Evolutionary conservation across 495 filamentous ascomycete species (phyloP).

Genomic region (Hypomontagnella submonticulosa): DNA sequence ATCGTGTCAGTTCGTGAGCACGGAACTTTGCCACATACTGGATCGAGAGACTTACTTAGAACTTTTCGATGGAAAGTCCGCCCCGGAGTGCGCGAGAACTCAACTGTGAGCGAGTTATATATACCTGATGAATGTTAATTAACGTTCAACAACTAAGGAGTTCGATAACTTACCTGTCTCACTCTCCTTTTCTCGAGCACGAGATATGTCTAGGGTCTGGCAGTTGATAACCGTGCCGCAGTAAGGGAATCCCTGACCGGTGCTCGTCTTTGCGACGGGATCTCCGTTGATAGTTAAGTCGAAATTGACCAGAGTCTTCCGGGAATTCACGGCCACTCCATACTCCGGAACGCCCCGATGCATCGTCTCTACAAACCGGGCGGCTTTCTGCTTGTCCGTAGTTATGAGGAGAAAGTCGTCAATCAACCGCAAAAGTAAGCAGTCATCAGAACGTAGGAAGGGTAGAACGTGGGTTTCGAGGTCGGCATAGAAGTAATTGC

Average conservation of each 20-base stretch:
- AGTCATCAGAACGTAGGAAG: conserved; percentile 70
- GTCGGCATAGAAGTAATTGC: conserved; percentile 94
- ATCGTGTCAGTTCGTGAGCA: conserved; percentile 44
- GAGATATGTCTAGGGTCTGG: conserved; percentile 74
- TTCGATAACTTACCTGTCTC: conserved; percentile 41
- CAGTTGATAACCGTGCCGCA: conserved; percentile 84
- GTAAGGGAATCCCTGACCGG: conserved; percentile 76
- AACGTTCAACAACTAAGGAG: background rate
- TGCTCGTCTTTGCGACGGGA: conserved; percentile 63
- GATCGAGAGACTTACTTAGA: conserved; percentile 61
- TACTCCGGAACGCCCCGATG: conserved; percentile 79
- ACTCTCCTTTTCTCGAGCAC: conserved; percentile 42
- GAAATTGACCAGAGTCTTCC: conserved; percentile 91
- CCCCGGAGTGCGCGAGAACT: conserved; percentile 74
- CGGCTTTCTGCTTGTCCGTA: conserved; percentile 69
- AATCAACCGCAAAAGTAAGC: conserved; percentile 80
- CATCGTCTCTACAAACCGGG: conserved; percentile 80
- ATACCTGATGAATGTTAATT: conserved; percentile 47
- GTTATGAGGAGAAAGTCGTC: conserved; percentile 96
- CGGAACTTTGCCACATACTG: conserved; percentile 63
- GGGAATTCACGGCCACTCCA: conserved; percentile 78
- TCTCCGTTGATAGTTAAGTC: conserved; percentile 67
- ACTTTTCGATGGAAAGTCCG: conserved; percentile 81
- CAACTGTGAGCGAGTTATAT: conserved; percentile 79
- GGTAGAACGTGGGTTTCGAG: conserved; percentile 75